A percentile compares a stretch with the other conserved stretches of the same genome.
phyloP scores from a whole-genome alignment of 208 protist genomes.

The Wallacemonas collosoma region DNA sequence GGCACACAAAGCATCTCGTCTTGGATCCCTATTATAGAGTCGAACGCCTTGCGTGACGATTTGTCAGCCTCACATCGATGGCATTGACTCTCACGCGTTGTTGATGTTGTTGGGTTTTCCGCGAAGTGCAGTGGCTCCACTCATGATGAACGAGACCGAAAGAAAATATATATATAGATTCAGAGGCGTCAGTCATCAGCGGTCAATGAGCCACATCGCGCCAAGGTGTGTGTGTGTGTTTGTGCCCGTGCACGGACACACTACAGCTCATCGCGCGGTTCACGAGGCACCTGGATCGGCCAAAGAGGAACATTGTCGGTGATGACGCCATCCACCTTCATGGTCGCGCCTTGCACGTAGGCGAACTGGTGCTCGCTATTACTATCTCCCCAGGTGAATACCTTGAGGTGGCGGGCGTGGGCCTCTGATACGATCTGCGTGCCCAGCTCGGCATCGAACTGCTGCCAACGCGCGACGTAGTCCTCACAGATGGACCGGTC shows the following conservation, averaged over 20 bases:
- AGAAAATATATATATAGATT: background rate
- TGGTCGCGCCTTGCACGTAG: constrained; percentile 47
- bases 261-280: background rate
- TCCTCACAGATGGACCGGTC: background rate
- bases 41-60: no score
- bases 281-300: background rate
- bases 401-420: constrained; percentile 49
- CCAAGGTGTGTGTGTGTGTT: background rate
- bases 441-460: constrained; percentile 7
- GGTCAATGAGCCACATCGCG: background rate
- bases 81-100: no score
- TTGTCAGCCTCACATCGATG: no score
- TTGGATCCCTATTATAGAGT: no score
- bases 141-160: background rate
- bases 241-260: background rate
- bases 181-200: background rate
- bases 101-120: no score
- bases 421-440: constrained; percentile 42
- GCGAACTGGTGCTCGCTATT: constrained; percentile 67
- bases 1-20: no score
- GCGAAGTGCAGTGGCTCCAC: no score
- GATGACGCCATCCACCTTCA: constrained; percentile 76
- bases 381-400: constrained; percentile 77
- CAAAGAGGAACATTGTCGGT: constrained; percentile 66
- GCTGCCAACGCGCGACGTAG: background rate